phyloP scores from a whole-genome alignment of 2,329 filamentous ascomycete genomes.

The Teratosphaeria epicoccoides region DNA sequence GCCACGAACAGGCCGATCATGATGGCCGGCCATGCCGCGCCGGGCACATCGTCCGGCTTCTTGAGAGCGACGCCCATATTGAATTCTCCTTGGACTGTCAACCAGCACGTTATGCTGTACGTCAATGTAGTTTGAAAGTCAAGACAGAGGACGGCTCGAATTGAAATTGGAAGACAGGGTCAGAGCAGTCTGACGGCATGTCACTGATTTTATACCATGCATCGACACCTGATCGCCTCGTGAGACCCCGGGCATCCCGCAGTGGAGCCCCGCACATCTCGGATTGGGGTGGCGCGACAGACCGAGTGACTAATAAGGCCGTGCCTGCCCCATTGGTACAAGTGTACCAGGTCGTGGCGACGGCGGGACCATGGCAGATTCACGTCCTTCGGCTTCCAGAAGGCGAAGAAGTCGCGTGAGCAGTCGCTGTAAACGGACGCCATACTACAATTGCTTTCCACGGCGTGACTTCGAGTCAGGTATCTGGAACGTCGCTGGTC shows the following conservation, averaged over 20 bases:
- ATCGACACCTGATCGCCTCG: neutral
- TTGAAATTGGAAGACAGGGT: neutral
- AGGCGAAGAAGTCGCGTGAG: neutral
- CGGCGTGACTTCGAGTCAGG: neutral
- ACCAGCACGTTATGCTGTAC: too few relatives aligned
- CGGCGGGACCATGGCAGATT: neutral
- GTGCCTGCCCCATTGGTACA: neutral
- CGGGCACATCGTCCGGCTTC: conserved; percentile 33
- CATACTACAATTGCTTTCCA: neutral
- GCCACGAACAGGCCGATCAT: conserved; percentile 32
- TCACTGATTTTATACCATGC: neutral
- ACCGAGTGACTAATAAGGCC: neutral
- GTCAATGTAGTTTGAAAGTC: too few relatives aligned
- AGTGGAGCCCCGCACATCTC: neutral
- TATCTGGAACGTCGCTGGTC: neutral
- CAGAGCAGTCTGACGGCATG: neutral
- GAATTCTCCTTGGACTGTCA: neutral
- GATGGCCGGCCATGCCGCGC: conserved; percentile 37
- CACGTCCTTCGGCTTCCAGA: neutral
- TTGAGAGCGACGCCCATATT: conserved; percentile 33
- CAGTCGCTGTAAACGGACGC: neutral
- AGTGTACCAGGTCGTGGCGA: neutral
- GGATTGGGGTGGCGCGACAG: neutral
- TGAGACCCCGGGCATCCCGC: neutral
- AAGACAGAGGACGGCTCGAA: neutral